Evolutionary conservation across 1,284 basidiomycete genomes (phyloP), one percentile per base, ranked within the genome.

Genomic region (Moesziomyces globuligerus): DNA sequence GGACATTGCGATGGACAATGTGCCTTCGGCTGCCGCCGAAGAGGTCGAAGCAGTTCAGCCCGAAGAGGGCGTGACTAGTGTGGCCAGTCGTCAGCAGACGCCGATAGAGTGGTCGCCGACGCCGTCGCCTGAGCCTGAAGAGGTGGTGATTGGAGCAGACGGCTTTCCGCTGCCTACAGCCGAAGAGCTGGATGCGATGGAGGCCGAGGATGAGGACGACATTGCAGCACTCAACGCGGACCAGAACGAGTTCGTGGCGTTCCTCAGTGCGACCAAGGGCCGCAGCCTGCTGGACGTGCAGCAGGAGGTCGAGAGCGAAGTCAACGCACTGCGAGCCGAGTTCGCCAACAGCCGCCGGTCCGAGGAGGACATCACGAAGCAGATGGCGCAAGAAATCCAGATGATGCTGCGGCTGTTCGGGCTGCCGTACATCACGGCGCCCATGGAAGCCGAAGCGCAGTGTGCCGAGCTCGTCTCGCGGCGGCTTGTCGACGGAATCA

Each of bases 361-460:
- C 83, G 91, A 94, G 10, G 96, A 98, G 76, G 94, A 97, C 79
- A 89, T 98, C 72, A 95, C 92, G 4, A 89, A 91, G 79, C 90
- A 94, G 71, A 98, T 97, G 94, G 87, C 96, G 42, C 86, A 89
- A 2, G 95, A 98, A 83, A 96, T 98, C 73, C 96, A 97, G 90
- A 62, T 74, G 46, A 72, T 83, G 87, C 85, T 99, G 32, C 89
- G 92, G 24, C 87, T 97, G 11, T 98, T 98, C 79, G 96, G 96
- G 21, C 93, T 98, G 52, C 96, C 96, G 1, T 99, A 96, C 83
- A 92, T 98, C 74, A 97, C 94, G 1, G 96, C 96, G 3, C 96
- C 96, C 93, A 94, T 80, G 78, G 96, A 99, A 86, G 96, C 96
- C 37, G 96, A 99, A 84, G 96, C 96, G 0, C 96, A 99, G 83